These are phyloP conservation scores for Plasmodium gonderi DNA, from an alignment of 169 alveolate species.

Conservation along the genomic window DNA sequence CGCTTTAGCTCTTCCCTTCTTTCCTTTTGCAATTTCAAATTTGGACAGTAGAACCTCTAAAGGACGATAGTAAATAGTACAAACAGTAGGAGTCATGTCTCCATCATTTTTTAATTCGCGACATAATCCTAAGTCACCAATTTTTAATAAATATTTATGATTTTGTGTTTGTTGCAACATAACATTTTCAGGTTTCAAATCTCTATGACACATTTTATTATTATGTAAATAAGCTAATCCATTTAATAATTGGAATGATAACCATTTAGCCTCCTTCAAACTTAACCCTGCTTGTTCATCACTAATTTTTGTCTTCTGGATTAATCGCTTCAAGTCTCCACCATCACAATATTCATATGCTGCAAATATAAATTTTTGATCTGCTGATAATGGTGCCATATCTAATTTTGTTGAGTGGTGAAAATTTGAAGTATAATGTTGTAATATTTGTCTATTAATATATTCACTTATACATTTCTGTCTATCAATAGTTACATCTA, in stretches of 20 bases:
- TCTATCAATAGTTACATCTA: constrained; percentile 83
- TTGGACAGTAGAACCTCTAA: constrained; percentile 87
- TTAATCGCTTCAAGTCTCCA: constrained; percentile 51
- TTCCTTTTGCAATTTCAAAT: constrained; percentile 55
- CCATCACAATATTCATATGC: constrained; percentile 90
- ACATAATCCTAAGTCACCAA: constrained; percentile 93
- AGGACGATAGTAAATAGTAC: constrained; percentile 91
- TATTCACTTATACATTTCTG: constrained; percentile 70
- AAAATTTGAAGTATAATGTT: constrained; percentile 61
- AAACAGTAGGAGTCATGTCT: constrained; percentile 90
- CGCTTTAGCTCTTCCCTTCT: constrained; percentile 5
- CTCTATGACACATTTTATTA: constrained; percentile 91
- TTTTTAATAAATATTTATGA: constrained; percentile 84
- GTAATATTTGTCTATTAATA: constrained; percentile 59
- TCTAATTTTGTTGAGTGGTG: constrained; percentile 48
- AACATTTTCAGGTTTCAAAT: constrained; percentile 92
- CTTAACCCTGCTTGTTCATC: constrained; percentile 83
- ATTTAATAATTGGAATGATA: constrained; percentile 94
- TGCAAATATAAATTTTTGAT: constrained; percentile 87
- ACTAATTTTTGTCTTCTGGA: constrained; percentile 59
- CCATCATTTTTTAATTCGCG: constrained; percentile 89
- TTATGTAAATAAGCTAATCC: constrained; percentile 97
- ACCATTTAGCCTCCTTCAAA: constrained; percentile 87
- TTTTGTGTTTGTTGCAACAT: constrained; percentile 83
- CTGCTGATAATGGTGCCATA: constrained; percentile 49